Percentiles rank a stretch among this genome's conserved stretches.
These are phyloP conservation scores for Blastobotrys illinoisensis DNA, from an alignment of 1,139 yeast genomes.

Conservation along the genomic window DNA sequence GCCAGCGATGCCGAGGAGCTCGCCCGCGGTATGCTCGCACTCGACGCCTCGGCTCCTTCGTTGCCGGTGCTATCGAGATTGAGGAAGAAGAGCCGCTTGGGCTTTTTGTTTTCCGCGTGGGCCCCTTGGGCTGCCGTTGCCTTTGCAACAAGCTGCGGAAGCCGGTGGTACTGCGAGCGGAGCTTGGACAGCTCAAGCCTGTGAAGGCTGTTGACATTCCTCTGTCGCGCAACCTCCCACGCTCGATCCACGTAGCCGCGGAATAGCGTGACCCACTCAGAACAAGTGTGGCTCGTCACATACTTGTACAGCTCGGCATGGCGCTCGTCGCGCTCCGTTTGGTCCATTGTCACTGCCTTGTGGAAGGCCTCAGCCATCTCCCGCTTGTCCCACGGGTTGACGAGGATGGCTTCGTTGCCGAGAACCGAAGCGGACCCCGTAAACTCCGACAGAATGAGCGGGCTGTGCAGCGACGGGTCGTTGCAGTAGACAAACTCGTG, in stretches of 20 bases:
- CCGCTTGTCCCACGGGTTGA: slow-evolving; percentile 86
- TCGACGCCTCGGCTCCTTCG: background rate
- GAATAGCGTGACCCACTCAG: slow-evolving; percentile 65
- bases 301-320: slow-evolving; percentile 59
- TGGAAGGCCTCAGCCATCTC: slow-evolving; percentile 60
- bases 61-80: slow-evolving; percentile 24
- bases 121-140: background rate
- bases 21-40: background rate
- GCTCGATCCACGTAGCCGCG: slow-evolving; percentile 51
- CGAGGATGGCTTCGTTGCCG: slow-evolving; percentile 57
- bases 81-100: slow-evolving; percentile 31
- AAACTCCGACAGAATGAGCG: slow-evolving; percentile 83
- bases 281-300: slow-evolving; percentile 64
- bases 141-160: background rate
- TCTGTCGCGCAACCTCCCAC: slow-evolving; percentile 53
- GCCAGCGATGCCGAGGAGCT: background rate
- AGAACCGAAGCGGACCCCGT: slow-evolving; percentile 88
- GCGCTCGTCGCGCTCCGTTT: slow-evolving; percentile 50
- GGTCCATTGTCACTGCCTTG: slow-evolving; percentile 57
- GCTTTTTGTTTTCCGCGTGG: slow-evolving; percentile 6
- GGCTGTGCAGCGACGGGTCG: slow-evolving; percentile 57
- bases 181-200: slow-evolving; percentile 23
- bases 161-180: slow-evolving; percentile 21
- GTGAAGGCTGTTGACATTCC: slow-evolving; percentile 34
- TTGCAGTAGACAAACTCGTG: slow-evolving; percentile 89